A percentile compares a stretch with the other conserved stretches of the same genome.
Evolutionary conservation across 768 basidiomycete species (phyloP).

Genomic region (Rhizopogon vulgaris): DNA sequence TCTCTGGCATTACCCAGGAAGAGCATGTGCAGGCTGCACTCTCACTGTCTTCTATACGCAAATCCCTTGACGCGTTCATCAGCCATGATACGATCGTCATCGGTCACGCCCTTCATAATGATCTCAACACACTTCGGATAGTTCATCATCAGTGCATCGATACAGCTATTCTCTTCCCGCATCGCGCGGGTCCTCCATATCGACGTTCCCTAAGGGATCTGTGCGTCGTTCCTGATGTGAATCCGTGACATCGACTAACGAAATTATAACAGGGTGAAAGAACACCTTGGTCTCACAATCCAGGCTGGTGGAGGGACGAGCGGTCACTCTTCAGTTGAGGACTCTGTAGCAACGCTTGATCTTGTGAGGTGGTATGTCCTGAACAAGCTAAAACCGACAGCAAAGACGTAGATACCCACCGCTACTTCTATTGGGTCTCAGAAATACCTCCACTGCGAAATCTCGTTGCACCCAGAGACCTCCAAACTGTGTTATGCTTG

Average conservation of each 20-base stretch:
- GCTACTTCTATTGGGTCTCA: slow-evolving; percentile 5
- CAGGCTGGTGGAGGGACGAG: slow-evolving; percentile 69
- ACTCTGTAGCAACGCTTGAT: slow-evolving; percentile 84
- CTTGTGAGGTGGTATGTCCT: slow-evolving; percentile 79
- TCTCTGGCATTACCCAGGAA: slow-evolving; percentile 72
- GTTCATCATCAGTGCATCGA: slow-evolving; percentile 84
- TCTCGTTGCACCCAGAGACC: neutral
- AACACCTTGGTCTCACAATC: slow-evolving; percentile 74
- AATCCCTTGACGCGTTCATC: slow-evolving; percentile 65
- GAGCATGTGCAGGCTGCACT: slow-evolving; percentile 55
- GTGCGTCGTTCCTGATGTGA: slow-evolving; percentile 34
- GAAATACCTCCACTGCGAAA: neutral
- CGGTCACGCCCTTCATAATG: slow-evolving; percentile 91
- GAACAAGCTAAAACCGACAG: slow-evolving; percentile 41
- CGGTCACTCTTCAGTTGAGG: slow-evolving; percentile 89
- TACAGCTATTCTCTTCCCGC: slow-evolving; percentile 84
- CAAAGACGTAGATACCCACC: slow-evolving; percentile 6
- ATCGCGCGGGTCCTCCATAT: slow-evolving; percentile 69
- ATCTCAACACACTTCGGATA: slow-evolving; percentile 84
- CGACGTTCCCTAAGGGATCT: slow-evolving; percentile 77
- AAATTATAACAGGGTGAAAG: slow-evolving; percentile 56
- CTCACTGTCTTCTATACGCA: slow-evolving; percentile 60
- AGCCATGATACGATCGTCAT: slow-evolving; percentile 80
- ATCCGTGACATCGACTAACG: slow-evolving; percentile 2
- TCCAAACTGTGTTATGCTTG: neutral